phyloP scores from a whole-genome alignment of 345 rosid genomes.

The Salix koriyanagi region DNA sequence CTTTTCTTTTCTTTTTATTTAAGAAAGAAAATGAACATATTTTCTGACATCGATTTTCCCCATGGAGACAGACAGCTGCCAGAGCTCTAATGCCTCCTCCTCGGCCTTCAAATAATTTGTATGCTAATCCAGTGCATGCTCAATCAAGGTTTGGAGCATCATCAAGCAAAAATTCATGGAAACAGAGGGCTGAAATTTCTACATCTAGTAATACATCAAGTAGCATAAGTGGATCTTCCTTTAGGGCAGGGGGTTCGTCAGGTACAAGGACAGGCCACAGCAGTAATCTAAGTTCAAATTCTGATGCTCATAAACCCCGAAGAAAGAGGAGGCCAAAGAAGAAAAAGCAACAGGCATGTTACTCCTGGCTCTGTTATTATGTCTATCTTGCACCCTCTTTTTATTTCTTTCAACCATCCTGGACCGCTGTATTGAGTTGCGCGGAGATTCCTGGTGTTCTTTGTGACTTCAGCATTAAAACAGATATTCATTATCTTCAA shows the following conservation, averaged over 20 bases:
- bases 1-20: neutral
- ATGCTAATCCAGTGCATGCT: constrained; percentile 27
- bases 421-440: neutral
- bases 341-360: constrained; percentile 44
- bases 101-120: constrained; percentile 48
- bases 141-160: constrained; percentile 69
- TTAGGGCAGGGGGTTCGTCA: constrained; percentile 41
- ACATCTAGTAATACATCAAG: constrained; percentile 42
- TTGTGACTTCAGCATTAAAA: neutral
- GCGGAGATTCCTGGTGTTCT: neutral
- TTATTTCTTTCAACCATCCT: neutral
- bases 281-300: constrained; percentile 87
- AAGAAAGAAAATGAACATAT: neutral
- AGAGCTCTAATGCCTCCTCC: constrained; percentile 97
- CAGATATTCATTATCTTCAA: neutral
- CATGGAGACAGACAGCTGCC: constrained; percentile 67
- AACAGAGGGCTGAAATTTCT: constrained; percentile 50
- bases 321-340: constrained; percentile 94
- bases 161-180: constrained; percentile 47
- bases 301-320: constrained; percentile 89
- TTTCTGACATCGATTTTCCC: constrained; percentile 14
- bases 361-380: neutral
- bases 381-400: neutral
- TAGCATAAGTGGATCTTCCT: constrained; percentile 55
- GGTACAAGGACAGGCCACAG: constrained; percentile 62